Percentiles rank a stretch among this genome's conserved stretches.
phyloP scores from a whole-genome alignment of 371 early-diverging fungal genomes.

The Rhizomucor pusillus region DNA sequence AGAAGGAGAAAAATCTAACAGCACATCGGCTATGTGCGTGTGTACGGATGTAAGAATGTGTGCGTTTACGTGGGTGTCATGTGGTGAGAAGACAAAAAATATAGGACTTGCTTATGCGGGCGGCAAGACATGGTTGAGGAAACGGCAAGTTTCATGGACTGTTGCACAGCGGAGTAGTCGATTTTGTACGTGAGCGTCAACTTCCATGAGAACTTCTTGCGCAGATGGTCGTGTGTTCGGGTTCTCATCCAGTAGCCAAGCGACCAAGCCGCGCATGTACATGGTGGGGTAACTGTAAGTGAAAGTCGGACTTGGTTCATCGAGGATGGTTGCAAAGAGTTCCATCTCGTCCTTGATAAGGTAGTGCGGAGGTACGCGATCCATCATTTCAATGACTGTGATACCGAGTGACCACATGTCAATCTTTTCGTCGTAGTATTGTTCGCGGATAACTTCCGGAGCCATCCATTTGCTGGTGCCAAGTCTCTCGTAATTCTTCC shows the following conservation, averaged over 20 bases:
- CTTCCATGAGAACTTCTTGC: constrained; percentile 37
- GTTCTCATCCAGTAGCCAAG: constrained; percentile 48
- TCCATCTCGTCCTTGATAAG: constrained; percentile 47
- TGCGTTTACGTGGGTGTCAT: too few relatives aligned
- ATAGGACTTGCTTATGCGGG: constrained; percentile 1
- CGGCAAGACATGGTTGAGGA: constrained; percentile 44
- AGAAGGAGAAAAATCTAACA: too few relatives aligned
- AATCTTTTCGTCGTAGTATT: constrained; percentile 81
- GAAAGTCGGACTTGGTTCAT: constrained; percentile 48
- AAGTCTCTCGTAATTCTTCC: constrained; percentile 75
- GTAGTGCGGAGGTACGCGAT: constrained; percentile 53
- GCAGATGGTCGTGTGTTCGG: constrained; percentile 40
- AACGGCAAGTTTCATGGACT: constrained; percentile 29
- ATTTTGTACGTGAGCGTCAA: constrained; percentile 34
- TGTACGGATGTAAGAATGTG: too few relatives aligned
- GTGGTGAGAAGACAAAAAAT: too few relatives aligned
- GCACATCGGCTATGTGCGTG: too few relatives aligned
- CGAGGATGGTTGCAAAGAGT: constrained; percentile 38
- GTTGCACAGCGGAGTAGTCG: constrained; percentile 34
- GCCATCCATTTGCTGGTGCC: constrained; percentile 98
- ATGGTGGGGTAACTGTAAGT: constrained; percentile 49
- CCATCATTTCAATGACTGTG: constrained; percentile 50
- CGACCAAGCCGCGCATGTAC: constrained; percentile 54
- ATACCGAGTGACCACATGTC: constrained; percentile 99
- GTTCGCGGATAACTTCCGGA: constrained; percentile 93